These are phyloP conservation scores for Trichophyton verrucosum DNA, from an alignment of 2,329 filamentous ascomycete genomes.

Conservation along the genomic window DNA sequence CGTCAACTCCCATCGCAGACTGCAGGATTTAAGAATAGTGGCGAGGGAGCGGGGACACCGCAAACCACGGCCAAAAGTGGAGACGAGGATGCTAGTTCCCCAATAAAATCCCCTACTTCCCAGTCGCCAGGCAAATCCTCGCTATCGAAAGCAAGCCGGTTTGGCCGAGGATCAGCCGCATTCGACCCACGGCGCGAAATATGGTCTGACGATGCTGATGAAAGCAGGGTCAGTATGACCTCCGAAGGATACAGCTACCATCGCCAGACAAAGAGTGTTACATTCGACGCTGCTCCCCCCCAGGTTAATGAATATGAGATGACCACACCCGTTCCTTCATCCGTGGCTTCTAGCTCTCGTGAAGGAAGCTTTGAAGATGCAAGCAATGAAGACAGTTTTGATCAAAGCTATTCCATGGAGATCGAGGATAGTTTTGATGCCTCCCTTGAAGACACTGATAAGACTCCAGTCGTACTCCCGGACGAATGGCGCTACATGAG, in stretches of 20 bases:
- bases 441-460: constrained; percentile 87
- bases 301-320: constrained; percentile 97
- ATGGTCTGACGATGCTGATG: constrained; percentile 51
- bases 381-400: constrained; percentile 56
- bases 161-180: constrained; percentile 44
- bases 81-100: constrained; percentile 18
- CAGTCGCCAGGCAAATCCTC: constrained; percentile 82
- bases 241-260: constrained; percentile 42
- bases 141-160: constrained; percentile 53
- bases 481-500: constrained; percentile 85
- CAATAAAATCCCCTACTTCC: constrained; percentile 43
- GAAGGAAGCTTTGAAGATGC: constrained; percentile 84
- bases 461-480: constrained; percentile 93
- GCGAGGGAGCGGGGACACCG: constrained; percentile 8
- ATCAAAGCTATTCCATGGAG: constrained; percentile 46
- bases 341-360: constrained; percentile 74
- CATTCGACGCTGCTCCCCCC: constrained; percentile 85
- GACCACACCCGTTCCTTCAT: constrained; percentile 92
- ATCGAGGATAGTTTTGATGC: constrained; percentile 89
- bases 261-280: constrained; percentile 90
- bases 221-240: constrained; percentile 31
- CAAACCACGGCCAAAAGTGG: constrained; percentile 6
- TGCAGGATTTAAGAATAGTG: constrained; percentile 14
- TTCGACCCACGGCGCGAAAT: constrained; percentile 58
- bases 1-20: constrained; percentile 14